Conservation (phyloP, 2,329 filamentous ascomycete species). For the Paraconiothyrium sp. region DNA sequence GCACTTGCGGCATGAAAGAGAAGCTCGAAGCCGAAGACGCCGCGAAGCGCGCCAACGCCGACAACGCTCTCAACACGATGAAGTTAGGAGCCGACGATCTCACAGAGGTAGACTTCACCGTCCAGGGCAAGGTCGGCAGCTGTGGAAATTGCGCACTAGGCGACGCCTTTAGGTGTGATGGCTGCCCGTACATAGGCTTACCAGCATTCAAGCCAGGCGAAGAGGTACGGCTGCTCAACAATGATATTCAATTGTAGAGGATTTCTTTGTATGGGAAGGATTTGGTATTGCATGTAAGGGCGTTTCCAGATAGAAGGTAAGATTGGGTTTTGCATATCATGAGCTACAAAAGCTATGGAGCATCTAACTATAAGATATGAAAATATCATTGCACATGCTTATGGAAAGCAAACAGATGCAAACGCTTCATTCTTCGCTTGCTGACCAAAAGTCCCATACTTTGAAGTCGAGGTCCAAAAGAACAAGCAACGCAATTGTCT, state of each 20-base stretch:
- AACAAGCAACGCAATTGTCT: neutral
- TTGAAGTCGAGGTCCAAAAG: neutral
- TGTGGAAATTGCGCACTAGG: constrained; percentile 95
- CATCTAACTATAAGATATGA: neutral
- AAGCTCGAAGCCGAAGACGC: constrained; percentile 86
- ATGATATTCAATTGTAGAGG: constrained; percentile 78
- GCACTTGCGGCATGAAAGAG: constrained; percentile 90
- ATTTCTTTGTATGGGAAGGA: neutral
- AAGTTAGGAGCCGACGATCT: constrained; percentile 82
- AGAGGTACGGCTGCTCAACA: constrained; percentile 87
- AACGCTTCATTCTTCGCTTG: neutral
- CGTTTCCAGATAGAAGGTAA: neutral
- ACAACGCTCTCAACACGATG: constrained; percentile 70
- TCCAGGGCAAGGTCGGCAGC: constrained; percentile 94
- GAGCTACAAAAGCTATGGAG: constrained; percentile 1
- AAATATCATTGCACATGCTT: constrained; percentile 7
- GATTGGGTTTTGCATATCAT: neutral
- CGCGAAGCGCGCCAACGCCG: constrained; percentile 70
- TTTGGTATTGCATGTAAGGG: neutral
- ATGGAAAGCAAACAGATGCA: neutral
- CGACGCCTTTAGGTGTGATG: constrained; percentile 75
- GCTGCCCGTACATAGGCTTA: constrained; percentile 86
- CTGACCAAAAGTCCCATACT: neutral
- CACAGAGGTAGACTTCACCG: constrained; percentile 92
- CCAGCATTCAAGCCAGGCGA: constrained; percentile 97